A percentile compares a stretch with the other conserved stretches of the same genome.
phyloP scores from a whole-genome alignment of 2,329 filamentous ascomycete species.

The Alternaria consortialis region DNA sequence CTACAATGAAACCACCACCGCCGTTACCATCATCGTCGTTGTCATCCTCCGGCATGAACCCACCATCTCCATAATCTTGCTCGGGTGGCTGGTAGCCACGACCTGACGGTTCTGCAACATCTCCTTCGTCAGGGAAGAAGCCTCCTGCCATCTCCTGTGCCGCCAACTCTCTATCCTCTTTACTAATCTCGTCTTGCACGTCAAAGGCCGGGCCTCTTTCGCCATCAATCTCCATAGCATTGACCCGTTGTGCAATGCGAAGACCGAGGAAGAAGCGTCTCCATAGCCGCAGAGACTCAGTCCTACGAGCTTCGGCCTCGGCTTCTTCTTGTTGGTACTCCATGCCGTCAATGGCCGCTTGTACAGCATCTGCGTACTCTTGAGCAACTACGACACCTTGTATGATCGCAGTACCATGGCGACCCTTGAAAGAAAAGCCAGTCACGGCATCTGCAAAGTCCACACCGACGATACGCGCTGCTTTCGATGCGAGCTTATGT shows the following conservation, averaged over 20 bases:
- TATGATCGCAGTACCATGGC: constrained; percentile 84
- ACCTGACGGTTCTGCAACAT: constrained; percentile 41
- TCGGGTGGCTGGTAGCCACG: constrained; percentile 19
- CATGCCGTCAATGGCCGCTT: constrained; percentile 73
- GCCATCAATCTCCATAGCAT: constrained; percentile 57
- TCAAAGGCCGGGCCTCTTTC: constrained; percentile 38
- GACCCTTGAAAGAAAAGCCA: constrained; percentile 86
- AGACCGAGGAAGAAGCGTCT: constrained; percentile 69
- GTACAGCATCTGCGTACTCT: constrained; percentile 76
- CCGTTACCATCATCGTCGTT: constrained; percentile 6
- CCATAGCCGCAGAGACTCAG: constrained; percentile 64
- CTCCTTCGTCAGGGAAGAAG: constrained; percentile 60
- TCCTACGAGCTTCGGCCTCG: constrained; percentile 64
- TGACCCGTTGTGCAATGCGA: constrained; percentile 76
- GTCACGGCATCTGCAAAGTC: constrained; percentile 91
- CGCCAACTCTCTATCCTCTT: constrained; percentile 36
- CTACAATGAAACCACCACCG: constrained; percentile 32
- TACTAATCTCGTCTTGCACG: constrained; percentile 44
- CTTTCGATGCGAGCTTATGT: constrained; percentile 69
- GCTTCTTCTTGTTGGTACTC: constrained; percentile 70
- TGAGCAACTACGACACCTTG: constrained; percentile 78
- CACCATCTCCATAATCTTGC: constrained; percentile 28
- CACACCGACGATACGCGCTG: constrained; percentile 77
- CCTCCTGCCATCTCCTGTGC: constrained; percentile 49
- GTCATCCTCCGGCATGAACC: constrained; percentile 20